Percentiles rank a stretch among this genome's conserved stretches.
Evolutionary conservation across 768 basidiomycete species (phyloP).

Genomic region (Pleurotus citrinopileatus): DNA sequence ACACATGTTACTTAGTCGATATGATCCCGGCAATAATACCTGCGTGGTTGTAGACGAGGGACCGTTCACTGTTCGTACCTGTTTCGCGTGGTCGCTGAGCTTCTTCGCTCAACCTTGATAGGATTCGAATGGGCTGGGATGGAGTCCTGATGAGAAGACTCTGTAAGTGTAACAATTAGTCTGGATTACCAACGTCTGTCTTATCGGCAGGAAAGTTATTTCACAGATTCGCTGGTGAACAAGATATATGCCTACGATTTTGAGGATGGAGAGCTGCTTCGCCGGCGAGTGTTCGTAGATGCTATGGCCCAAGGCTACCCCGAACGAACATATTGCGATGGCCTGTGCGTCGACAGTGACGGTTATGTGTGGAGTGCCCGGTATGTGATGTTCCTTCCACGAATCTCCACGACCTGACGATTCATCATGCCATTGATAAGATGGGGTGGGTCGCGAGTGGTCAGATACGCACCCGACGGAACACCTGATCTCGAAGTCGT

Average conservation of each 20-base stretch:
- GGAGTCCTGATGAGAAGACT: slow-evolving; percentile 60
- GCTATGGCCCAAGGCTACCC: slow-evolving; percentile 50
- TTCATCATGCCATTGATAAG: slow-evolving; percentile 21
- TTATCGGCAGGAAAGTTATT: slow-evolving; percentile 45
- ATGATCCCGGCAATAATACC: slow-evolving; percentile 46
- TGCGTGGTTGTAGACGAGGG: slow-evolving; percentile 57
- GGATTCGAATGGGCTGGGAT: slow-evolving; percentile 67
- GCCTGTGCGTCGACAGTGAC: slow-evolving; percentile 60
- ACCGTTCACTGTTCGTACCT: slow-evolving; percentile 57
- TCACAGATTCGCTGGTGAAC: slow-evolving; percentile 66
- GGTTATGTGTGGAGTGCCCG: slow-evolving; percentile 67
- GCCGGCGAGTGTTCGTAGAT: slow-evolving; percentile 57
- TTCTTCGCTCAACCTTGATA: slow-evolving; percentile 19
- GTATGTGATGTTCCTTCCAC: slow-evolving; percentile 22
- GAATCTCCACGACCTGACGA: neutral
- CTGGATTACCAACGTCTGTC: slow-evolving; percentile 6
- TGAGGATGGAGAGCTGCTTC: slow-evolving; percentile 50
- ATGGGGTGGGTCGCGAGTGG: slow-evolving; percentile 62
- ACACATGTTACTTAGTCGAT: slow-evolving; percentile 24
- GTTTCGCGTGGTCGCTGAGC: slow-evolving; percentile 5
- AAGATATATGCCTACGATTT: slow-evolving; percentile 70
- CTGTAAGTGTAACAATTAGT: slow-evolving; percentile 36
- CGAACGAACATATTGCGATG: slow-evolving; percentile 56
- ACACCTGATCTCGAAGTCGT: slow-evolving; percentile 50
- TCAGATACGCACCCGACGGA: slow-evolving; percentile 55